These are phyloP conservation scores for Triglochin maritima DNA, from an alignment of 106 monocot genomes.

Conservation along the genomic window DNA sequence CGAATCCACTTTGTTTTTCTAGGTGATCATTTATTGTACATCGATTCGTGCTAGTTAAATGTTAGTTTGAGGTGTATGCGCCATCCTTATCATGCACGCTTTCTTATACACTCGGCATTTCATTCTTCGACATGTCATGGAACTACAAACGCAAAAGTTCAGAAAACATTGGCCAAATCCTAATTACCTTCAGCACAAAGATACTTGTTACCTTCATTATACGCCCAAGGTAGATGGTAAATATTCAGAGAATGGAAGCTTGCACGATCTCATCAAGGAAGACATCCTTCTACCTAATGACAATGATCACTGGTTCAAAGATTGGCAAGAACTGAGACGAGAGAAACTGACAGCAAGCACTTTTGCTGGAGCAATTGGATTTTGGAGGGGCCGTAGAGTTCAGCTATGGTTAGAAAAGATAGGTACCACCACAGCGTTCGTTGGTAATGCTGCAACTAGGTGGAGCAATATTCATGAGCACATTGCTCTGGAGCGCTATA, in stretches of 20 bases:
- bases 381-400: constrained; percentile 16
- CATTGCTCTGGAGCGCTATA: constrained; percentile 17
- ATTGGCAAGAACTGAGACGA: constrained; percentile 16
- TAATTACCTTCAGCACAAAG: neutral
- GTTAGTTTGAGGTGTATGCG: constrained; percentile 2
- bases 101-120: neutral
- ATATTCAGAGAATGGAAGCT: neutral
- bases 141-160: neutral
- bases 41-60: neutral
- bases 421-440: constrained; percentile 12
- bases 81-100: neutral
- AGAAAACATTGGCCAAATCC: constrained; percentile 4
- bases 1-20: too few species aligned
- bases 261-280: neutral
- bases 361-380: constrained; percentile 21
- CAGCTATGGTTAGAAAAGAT: constrained; percentile 30
- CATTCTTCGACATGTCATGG: neutral
- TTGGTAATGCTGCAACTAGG: constrained; percentile 12
- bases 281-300: neutral
- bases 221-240: neutral
- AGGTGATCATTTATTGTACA: too few species aligned
- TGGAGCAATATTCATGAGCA: constrained; percentile 15
- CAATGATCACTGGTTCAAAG: constrained; percentile 8
- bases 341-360: constrained; percentile 31
- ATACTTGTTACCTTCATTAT: neutral